A percentile compares a stretch with the other conserved stretches of the same genome.
Conservation (phyloP, 495 filamentous ascomycete genomes). For the Staphylotrichum tortipilum region DNA sequence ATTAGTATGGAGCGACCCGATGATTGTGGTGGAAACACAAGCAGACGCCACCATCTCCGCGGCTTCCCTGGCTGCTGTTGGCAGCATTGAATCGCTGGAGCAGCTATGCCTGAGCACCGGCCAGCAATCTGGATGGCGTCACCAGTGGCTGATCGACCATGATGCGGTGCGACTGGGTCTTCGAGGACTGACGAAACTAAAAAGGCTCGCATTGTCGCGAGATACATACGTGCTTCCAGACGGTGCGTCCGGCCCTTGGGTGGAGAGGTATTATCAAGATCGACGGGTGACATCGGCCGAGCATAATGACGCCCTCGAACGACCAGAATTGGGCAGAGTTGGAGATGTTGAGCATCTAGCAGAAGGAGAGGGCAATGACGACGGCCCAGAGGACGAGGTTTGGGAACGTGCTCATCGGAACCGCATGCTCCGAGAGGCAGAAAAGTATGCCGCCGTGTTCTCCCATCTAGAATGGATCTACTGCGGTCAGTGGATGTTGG, state of each 20-base stretch:
- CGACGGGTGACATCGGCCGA: background rate
- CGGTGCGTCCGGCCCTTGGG: background rate
- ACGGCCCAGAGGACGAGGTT: background rate
- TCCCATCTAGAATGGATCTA: background rate
- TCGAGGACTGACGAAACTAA: background rate
- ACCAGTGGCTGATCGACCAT: background rate
- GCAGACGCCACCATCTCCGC: background rate
- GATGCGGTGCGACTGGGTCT: background rate
- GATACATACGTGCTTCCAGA: background rate
- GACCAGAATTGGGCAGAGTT: background rate
- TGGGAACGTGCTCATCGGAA: background rate
- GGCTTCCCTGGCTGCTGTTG: background rate
- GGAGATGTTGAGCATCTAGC: background rate
- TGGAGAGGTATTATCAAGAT: background rate
- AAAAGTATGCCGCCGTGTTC: background rate
- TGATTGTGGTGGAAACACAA: background rate
- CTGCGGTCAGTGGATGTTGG: background rate
- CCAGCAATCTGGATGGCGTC: background rate
- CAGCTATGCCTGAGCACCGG: background rate
- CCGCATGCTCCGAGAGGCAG: background rate
- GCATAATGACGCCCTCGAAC: background rate
- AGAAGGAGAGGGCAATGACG: background rate
- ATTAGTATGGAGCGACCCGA: background rate
- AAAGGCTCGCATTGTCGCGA: background rate
- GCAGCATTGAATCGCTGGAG: background rate